phyloP scores from a whole-genome alignment of 768 basidiomycete genomes.

The Pleurotus eryngii region DNA sequence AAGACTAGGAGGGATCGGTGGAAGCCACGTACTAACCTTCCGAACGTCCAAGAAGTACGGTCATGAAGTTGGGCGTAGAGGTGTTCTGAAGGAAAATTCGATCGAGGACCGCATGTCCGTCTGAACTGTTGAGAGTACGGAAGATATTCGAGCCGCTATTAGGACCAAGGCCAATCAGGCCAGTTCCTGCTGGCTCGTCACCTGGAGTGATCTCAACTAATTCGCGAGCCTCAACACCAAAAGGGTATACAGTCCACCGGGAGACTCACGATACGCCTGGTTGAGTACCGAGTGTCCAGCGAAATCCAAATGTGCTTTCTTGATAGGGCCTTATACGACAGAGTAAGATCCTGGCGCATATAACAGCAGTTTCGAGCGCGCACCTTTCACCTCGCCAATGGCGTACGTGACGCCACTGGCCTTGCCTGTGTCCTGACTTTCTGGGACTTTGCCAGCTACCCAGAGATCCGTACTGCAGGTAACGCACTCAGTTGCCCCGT shows the following conservation, averaged over 20 bases:
- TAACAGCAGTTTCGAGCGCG: background rate
- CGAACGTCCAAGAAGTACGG: slow-evolving; percentile 14
- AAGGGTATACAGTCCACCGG: background rate
- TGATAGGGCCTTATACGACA: slow-evolving; percentile 12
- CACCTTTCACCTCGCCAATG: slow-evolving; percentile 16
- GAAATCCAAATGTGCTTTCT: slow-evolving; percentile 13
- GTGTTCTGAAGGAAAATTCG: slow-evolving; percentile 21
- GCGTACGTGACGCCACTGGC: slow-evolving; percentile 16
- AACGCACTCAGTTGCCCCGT: background rate
- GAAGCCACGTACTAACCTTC: background rate
- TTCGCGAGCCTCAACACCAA: background rate
- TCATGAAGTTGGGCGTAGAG: slow-evolving; percentile 19
- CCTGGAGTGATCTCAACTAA: slow-evolving; percentile 10
- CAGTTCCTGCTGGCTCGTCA: slow-evolving; percentile 7
- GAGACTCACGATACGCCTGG: slow-evolving; percentile 17
- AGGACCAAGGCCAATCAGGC: slow-evolving; percentile 22
- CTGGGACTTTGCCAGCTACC: slow-evolving; percentile 16
- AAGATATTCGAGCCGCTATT: slow-evolving; percentile 15
- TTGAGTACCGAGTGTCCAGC: slow-evolving; percentile 15
- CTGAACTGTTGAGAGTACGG: background rate
- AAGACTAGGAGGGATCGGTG: background rate
- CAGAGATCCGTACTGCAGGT: slow-evolving; percentile 19
- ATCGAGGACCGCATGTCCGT: slow-evolving; percentile 17
- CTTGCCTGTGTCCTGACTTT: slow-evolving; percentile 12
- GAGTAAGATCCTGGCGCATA: background rate